Base-by-base conservation (phyloP, 2,329 filamentous ascomycete species). In the Scedosporium boydii region DNA sequence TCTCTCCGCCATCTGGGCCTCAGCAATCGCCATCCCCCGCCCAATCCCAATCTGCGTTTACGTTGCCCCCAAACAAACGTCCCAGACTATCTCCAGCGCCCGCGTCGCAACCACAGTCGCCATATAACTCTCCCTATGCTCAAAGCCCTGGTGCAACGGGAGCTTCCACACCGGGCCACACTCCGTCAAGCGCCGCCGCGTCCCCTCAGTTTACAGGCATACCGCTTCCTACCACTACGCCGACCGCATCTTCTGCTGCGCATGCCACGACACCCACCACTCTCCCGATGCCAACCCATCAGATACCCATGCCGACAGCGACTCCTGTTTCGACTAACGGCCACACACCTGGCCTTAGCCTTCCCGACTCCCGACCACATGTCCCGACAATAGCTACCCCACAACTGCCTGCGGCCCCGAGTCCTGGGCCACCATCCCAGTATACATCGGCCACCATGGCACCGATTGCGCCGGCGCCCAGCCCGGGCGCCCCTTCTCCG, bases 51-150 rank as follows among this genome's bases (percentile, higher is more conserved):
- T 76, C 80, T 16, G 76, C 74, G 60, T 88, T 75, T 68, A 70
- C 74, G 64, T 83, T 87, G 58, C 89, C 89, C 58, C 87, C 90
- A 16, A 84, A 83, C 64, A 93, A 95, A 77, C 84, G 89, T 72
- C 87, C 83, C 72, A 87, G 85, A 63, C 77, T 90, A 58, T 90
- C 88, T 27, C 87, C 88, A 60, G 87, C 86, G 63, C 83, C 87
- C 41, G 76, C 80, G n/a, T 87, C 88, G 29, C 86, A 87, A 67
- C 87, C 87, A 63, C 80, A 77, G 59, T 89, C 86, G 41, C 84
- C 85, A 0, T 86, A 86, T 69, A 73, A 77, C 67, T 79, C 83
- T 65, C 75, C 80, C 67, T 83, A 79, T 67, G 73, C 74, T 6
- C 74, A 78, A 66, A 81, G 79, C 62, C 81, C 82, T 21, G 73